These are phyloP conservation scores for Acarospora socialis DNA, from an alignment of 2,329 filamentous ascomycete genomes.

Conservation along the genomic window DNA sequence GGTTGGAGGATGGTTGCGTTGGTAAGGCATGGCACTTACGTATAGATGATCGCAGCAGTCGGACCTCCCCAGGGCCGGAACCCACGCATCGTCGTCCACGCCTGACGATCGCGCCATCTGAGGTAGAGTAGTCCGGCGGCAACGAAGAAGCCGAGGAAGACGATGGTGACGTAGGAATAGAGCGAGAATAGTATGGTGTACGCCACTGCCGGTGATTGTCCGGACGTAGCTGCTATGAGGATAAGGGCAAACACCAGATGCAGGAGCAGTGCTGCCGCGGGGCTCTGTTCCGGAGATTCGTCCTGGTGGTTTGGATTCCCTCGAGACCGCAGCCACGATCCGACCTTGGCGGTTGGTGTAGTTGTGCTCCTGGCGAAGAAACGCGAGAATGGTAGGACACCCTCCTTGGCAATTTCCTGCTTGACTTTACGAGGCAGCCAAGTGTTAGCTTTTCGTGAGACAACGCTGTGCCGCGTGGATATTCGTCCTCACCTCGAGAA, in stretches of 20 bases:
- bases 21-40: background rate
- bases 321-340: slow-evolving; percentile 15
- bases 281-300: slow-evolving; percentile 21
- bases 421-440: slow-evolving; percentile 36
- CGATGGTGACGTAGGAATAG: slow-evolving; percentile 29
- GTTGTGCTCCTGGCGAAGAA: slow-evolving; percentile 28
- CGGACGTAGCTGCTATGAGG: slow-evolving; percentile 20
- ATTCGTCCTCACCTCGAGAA: slow-evolving; percentile 5
- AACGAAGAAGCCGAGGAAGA: slow-evolving; percentile 21
- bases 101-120: slow-evolving; percentile 8
- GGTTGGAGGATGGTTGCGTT: too few species aligned
- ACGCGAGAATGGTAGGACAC: slow-evolving; percentile 36
- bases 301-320: slow-evolving; percentile 7
- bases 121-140: slow-evolving; percentile 22
- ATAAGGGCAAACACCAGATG: slow-evolving; percentile 26
- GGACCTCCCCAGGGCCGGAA: slow-evolving; percentile 11
- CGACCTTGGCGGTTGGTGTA: slow-evolving; percentile 19
- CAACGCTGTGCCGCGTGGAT: too few species aligned
- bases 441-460: slow-evolving; percentile 21
- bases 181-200: slow-evolving; percentile 23
- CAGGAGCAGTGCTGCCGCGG: slow-evolving; percentile 24
- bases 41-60: slow-evolving; percentile 10
- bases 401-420: slow-evolving; percentile 47
- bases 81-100: slow-evolving; percentile 6
- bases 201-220: slow-evolving; percentile 14